Evolutionary conservation across 1,139 yeast species (phyloP), one percentile per base, ranked within the genome.

Genomic region (Blastobotrys malaysiensis): DNA sequence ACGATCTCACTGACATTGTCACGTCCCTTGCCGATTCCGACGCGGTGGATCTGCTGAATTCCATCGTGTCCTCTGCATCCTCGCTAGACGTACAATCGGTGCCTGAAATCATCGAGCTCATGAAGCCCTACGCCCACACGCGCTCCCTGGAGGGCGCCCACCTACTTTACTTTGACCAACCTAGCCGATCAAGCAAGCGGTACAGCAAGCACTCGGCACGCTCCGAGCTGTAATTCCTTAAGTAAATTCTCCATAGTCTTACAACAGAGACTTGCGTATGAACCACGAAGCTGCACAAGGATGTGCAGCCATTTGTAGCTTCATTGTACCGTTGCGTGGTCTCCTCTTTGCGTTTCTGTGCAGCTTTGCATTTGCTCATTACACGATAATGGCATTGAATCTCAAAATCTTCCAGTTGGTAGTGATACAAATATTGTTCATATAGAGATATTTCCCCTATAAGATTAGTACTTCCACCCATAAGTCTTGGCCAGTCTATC

Each of bases 401-500:
- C 18, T 39, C 44, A 6, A 39, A 9, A 20, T 43, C n/a, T n/a
- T n/a, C n/a, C n/a, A n/a, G n/a, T n/a, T n/a, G n/a, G n/a, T n/a
- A n/a, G n/a, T n/a, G n/a, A n/a, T n/a, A n/a, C n/a, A n/a, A n/a
- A n/a, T n/a, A n/a, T n/a, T n/a, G n/a, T n/a, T n/a, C n/a, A n/a
- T n/a, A n/a, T n/a, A n/a, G n/a, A n/a, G n/a, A n/a, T n/a, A n/a
- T n/a, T n/a, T n/a, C n/a, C n/a, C 31, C 31, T 7, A 2, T 13
- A 5, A 3, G 16, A 22, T 52, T 57, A 60, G 50, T 62, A 57
- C 55, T 65, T 63, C 73, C 73, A 69, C 7, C 69, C 72, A 62
- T 87, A 88, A 1, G 95, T 84, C 5, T 84, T 84, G 2, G 81
- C 82, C 58, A 88, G 74, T 59, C 95, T 76, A 64, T 78, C 80